Base-by-base conservation (phyloP, 148 eudicot genomes). In the Spergularia marina region DNA sequence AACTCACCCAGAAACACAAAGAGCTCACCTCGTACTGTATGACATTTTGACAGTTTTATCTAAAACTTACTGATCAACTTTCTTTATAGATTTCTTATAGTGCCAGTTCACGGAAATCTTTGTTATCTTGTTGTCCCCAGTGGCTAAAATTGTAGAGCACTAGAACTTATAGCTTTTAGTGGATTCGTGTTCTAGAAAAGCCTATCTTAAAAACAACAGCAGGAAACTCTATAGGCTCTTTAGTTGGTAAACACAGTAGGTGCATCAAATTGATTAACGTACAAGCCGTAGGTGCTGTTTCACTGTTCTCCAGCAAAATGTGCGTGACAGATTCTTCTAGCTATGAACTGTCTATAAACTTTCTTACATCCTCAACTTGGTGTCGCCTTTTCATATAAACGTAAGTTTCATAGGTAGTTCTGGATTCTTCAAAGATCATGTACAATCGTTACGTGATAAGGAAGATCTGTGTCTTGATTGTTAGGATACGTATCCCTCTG, bases 401-500 rank as follows among this genome's bases (percentile, higher is more conserved):
- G 7, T 44, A 51, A 55, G 14, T 12, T 67, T 23, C 39, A 25
- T 68, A 18, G 44, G 16, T 40, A 25, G 67, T 59, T 68, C 64
- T 76, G 13, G 54, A 47, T 68, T 68, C 55, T 57, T 62, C 62
- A 47, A 52, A 14, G 57, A 57, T 67, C 59, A 14, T 25, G 71
- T 44, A 36, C 53, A 16, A 59, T 76, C 57, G 40, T 68, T 53
- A 68, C 57, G 56, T 57, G 12, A 68, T 18, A 25, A 10, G 1
- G 0, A 76, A 65, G 71, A 56, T 76, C 56, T 25, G 39, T 36
- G 53, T 53, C 53, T 63, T 53, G 68, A 60, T 61, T 21, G 40
- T 15, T 52, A 23, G 20, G 76, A 20, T 41, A 20, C 70, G 55
- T 66, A 55, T 56, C 53, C n/a, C 60, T 65, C 53, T 67, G 72